Conservation (phyloP, 345 rosid genomes). For the Citrus reticulata region DNA sequence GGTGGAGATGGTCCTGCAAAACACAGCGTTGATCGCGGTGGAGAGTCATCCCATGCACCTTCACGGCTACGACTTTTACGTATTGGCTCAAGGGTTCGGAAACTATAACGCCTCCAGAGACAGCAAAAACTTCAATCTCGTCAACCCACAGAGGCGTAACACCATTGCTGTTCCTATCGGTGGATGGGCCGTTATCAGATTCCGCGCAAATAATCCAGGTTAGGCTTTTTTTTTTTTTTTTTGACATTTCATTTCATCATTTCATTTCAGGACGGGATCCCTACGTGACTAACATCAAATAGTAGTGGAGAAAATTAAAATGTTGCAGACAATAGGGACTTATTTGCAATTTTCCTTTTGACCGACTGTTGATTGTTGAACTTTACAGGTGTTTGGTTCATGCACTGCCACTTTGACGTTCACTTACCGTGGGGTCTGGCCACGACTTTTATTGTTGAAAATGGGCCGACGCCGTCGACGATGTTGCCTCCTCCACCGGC, state of each 20-base stretch:
- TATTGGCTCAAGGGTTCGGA: slow-evolving; percentile 91
- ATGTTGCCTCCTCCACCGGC: slow-evolving; percentile 64
- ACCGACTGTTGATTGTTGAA: background rate
- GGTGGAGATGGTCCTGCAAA: slow-evolving; percentile 74
- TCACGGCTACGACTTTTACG: slow-evolving; percentile 79
- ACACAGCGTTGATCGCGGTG: slow-evolving; percentile 51
- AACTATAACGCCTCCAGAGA: slow-evolving; percentile 51
- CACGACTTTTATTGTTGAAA: slow-evolving; percentile 51
- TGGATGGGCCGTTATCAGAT: slow-evolving; percentile 84
- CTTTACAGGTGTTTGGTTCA: slow-evolving; percentile 60
- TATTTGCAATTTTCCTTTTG: background rate
- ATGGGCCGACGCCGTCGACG: slow-evolving; percentile 51
- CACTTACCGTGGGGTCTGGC: slow-evolving; percentile 63
- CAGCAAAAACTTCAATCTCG: slow-evolving; percentile 48
- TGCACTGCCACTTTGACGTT: slow-evolving; percentile 69
- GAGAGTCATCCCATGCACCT: slow-evolving; percentile 93
- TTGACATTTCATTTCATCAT: background rate
- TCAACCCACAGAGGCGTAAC: slow-evolving; percentile 62
- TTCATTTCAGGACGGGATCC: background rate
- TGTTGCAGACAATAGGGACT: background rate
- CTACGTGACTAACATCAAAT: background rate
- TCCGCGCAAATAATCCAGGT: slow-evolving; percentile 89
- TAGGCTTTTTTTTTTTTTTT: background rate
- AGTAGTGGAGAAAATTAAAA: background rate
- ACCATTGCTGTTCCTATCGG: slow-evolving; percentile 79